A percentile compares a stretch with the other conserved stretches of the same genome.
Evolutionary conservation across 73 alveolate genomes (phyloP).

Genomic region (Paramecium octaurelia): DNA sequence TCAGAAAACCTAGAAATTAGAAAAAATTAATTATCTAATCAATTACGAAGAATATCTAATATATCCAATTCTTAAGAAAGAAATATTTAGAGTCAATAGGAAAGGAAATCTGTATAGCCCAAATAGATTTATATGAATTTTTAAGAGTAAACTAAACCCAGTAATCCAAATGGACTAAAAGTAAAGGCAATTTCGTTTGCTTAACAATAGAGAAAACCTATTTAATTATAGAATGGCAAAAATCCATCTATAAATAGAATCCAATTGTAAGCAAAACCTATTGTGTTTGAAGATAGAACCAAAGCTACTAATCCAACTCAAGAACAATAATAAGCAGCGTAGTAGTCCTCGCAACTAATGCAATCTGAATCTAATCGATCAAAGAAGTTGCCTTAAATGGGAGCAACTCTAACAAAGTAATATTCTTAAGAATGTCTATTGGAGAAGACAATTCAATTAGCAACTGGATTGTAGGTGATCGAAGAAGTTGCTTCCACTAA

Average conservation of each 20-base stretch:
- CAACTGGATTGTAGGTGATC: slow-evolving; percentile 3
- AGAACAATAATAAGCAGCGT: not conserved
- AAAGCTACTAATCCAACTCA: not conserved
- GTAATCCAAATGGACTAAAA: not conserved
- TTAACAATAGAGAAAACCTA: not conserved
- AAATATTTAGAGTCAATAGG: not conserved
- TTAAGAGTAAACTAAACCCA: not conserved
- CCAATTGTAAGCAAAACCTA: not conserved
- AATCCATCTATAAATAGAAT: not conserved
- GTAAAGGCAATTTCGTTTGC: not conserved
- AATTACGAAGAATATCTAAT: not conserved
- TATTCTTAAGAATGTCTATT: not conserved
- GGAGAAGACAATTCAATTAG: not conserved
- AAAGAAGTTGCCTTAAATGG: not conserved
- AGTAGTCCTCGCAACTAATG: not conserved
- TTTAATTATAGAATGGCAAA: not conserved
- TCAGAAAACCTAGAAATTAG: not conserved
- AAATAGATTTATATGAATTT: not conserved
- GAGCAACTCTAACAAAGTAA: not conserved
- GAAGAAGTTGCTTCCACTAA: not conserved
- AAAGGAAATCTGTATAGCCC: not conserved
- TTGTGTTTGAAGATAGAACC: not conserved
- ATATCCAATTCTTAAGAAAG: not conserved
- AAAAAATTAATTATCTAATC: not conserved
- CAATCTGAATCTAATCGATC: not conserved